Percentiles rank a stretch among this genome's conserved stretches.
Evolutionary conservation across 2,329 filamentous ascomycete species (phyloP).

Genomic region (Sclerotinia glacialis): DNA sequence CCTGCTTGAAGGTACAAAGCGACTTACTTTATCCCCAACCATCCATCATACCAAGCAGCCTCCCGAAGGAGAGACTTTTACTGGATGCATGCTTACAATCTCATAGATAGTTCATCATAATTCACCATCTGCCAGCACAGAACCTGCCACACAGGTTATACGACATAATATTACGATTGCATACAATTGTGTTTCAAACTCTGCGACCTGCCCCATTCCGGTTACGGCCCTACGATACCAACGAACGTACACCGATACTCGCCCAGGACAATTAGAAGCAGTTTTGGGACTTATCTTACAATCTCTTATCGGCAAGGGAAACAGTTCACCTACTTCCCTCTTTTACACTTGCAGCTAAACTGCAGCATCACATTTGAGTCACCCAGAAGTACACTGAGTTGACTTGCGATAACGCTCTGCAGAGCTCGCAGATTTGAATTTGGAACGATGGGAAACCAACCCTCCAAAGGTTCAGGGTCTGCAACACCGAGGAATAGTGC

Average conservation of each 20-base stretch:
- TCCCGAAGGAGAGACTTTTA: not conserved
- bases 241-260: not conserved
- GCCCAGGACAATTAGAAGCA: not conserved
- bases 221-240: not conserved
- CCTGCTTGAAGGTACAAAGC: not conserved
- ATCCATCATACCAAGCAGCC: not conserved
- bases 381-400: not conserved
- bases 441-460: constrained; percentile 68
- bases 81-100: not conserved
- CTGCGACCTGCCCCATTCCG: not conserved
- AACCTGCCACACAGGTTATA: not conserved
- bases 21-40: constrained; percentile 7
- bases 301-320: not conserved
- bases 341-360: constrained; percentile 1
- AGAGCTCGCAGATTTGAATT: not conserved
- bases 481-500: constrained; percentile 34
- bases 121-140: not conserved
- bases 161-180: not conserved
- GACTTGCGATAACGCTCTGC: not conserved
- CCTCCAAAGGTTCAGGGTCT: constrained; percentile 48
- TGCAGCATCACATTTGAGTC: not conserved
- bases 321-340: not conserved
- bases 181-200: not conserved
- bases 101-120: not conserved
- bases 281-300: not conserved